These are phyloP conservation scores for Viridothelium virens DNA, from an alignment of 495 filamentous ascomycete genomes.

Conservation along the genomic window DNA sequence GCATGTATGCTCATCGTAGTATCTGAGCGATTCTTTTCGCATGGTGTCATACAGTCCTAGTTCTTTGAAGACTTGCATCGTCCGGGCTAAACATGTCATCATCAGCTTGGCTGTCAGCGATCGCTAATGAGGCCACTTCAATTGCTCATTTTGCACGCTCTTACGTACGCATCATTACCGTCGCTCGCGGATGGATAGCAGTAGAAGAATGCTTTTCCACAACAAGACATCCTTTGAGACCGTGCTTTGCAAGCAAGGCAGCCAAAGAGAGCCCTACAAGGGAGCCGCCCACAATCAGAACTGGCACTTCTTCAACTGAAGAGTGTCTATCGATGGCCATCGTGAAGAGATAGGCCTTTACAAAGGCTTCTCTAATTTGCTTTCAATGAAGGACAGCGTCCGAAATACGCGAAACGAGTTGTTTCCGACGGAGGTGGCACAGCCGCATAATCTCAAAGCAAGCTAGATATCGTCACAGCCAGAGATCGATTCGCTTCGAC, in stretches of 20 bases:
- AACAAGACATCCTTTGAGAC: constrained; percentile 9
- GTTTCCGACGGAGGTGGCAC: too few species aligned
- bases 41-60: constrained; percentile 16
- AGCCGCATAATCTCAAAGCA: too few species aligned
- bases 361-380: too few species aligned
- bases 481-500: too few species aligned
- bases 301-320: constrained; percentile 2
- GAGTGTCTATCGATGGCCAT: not conserved
- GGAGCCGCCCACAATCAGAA: constrained; percentile 15
- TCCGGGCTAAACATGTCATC: constrained; percentile 3
- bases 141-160: not conserved
- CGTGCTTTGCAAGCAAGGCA: constrained; percentile 13
- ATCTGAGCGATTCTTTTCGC: constrained; percentile 12
- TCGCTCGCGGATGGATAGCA: constrained; percentile 16
- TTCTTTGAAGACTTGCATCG: constrained; percentile 18
- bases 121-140: not conserved
- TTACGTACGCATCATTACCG: constrained; percentile 11
- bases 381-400: too few species aligned
- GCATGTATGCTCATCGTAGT: constrained; percentile 16
- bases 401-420: too few species aligned
- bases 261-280: constrained; percentile 15
- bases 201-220: constrained; percentile 16
- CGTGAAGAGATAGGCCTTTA: not conserved
- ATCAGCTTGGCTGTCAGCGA: not conserved
- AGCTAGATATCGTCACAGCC: too few species aligned